Evolutionary conservation across 2,329 filamentous ascomycete genomes (phyloP).

Genomic region (Gnomoniopsis smithogilvyi): DNA sequence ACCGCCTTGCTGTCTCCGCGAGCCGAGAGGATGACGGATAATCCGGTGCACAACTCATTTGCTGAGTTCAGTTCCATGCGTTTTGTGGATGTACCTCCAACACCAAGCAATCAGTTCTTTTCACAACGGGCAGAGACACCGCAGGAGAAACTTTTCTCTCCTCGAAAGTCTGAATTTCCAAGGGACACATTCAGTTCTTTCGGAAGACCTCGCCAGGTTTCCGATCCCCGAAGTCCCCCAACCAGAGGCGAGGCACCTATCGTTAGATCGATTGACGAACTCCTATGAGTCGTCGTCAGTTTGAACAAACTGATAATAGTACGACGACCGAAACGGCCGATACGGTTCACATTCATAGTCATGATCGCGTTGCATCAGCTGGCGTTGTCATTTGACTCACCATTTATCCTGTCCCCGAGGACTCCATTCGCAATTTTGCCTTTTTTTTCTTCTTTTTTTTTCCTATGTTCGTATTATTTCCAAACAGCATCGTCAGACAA

Average conservation of each 20-base stretch:
- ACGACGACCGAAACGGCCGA: slow-evolving; percentile 6
- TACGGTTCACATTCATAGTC: slow-evolving; percentile 4
- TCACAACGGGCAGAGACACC: background rate
- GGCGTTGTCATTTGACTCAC: slow-evolving; percentile 5
- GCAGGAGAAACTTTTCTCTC: slow-evolving; percentile 33
- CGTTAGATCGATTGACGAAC: slow-evolving; percentile 72
- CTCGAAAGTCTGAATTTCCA: slow-evolving; percentile 49
- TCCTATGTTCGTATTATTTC: slow-evolving; percentile 12
- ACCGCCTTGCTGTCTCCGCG: slow-evolving; percentile 68
- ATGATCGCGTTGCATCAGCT: slow-evolving; percentile 8
- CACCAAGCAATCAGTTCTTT: slow-evolving; percentile 49
- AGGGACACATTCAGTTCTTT: slow-evolving; percentile 51
- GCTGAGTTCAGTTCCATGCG: slow-evolving; percentile 44
- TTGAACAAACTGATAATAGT: background rate
- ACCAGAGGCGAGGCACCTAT: slow-evolving; percentile 73
- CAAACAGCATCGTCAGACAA: slow-evolving; percentile 6
- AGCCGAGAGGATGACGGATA: slow-evolving; percentile 68
- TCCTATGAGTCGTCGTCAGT: slow-evolving; percentile 50
- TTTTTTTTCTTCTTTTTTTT: slow-evolving; percentile 15
- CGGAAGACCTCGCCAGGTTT: slow-evolving; percentile 46
- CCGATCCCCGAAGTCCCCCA: slow-evolving; percentile 71
- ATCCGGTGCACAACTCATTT: slow-evolving; percentile 54
- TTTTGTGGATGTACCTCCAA: slow-evolving; percentile 50
- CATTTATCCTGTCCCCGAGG: background rate
- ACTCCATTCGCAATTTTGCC: slow-evolving; percentile 12